Evolutionary conservation across 2,329 filamentous ascomycete genomes (phyloP).

Genomic region (Acephala macrosclerotiorum): DNA sequence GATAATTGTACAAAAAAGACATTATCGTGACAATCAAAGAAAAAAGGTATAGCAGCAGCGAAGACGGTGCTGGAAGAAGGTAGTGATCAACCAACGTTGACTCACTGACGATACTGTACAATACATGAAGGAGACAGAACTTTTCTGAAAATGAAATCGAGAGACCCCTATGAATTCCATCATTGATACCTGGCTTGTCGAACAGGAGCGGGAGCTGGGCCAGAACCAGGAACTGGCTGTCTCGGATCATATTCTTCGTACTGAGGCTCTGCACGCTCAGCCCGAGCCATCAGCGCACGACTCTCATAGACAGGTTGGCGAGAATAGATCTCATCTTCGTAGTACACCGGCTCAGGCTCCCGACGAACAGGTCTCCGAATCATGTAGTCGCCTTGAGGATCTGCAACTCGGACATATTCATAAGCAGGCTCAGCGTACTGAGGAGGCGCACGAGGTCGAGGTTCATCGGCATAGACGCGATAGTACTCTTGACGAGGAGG

Average conservation of each 20-base stretch:
- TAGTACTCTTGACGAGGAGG: constrained; percentile 46
- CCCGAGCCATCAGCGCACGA: constrained; percentile 31
- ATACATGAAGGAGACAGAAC: constrained; percentile 23
- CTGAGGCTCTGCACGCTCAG: constrained; percentile 42
- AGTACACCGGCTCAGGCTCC: constrained; percentile 44
- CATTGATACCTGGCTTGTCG: constrained; percentile 41
- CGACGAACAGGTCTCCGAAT: constrained; percentile 51
- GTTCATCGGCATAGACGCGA: constrained; percentile 44
- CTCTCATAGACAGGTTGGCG: constrained; percentile 41
- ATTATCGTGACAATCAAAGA: constrained; percentile 1
- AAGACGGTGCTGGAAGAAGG: not conserved
- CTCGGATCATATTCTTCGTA: constrained; percentile 55
- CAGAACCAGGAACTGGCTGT: constrained; percentile 45
- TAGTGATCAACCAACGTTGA: not conserved
- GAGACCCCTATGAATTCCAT: constrained; percentile 15
- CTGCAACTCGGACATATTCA: constrained; percentile 55
- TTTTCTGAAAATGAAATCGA: constrained; percentile 27
- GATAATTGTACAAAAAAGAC: constrained; percentile 5
- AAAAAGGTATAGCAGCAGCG: not conserved
- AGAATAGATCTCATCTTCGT: constrained; percentile 39
- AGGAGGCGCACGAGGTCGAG: constrained; percentile 40
- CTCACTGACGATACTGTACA: constrained; percentile 1
- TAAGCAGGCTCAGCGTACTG: constrained; percentile 45
- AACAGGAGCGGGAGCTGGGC: constrained; percentile 37
- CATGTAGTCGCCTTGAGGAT: constrained; percentile 55